phyloP scores from a whole-genome alignment of 345 rosid species.

The Linum usitatissimum region DNA sequence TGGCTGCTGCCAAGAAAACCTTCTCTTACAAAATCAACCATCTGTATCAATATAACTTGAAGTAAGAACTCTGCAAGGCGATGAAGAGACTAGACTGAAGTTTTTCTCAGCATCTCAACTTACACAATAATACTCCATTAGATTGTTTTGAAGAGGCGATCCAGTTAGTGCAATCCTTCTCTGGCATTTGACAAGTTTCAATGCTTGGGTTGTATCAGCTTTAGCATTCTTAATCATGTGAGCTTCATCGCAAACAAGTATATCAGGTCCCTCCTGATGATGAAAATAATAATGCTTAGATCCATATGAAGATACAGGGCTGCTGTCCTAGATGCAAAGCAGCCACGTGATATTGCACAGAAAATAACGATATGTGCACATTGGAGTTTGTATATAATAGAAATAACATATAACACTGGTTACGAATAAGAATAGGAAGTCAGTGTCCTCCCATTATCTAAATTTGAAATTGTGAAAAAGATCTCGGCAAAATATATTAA shows the following conservation, averaged over 20 bases:
- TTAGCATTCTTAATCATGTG: conserved; percentile 91
- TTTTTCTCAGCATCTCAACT: conserved; percentile 23
- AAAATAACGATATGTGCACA: not conserved
- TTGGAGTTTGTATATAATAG: not conserved
- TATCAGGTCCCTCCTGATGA: conserved; percentile 93
- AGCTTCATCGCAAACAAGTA: conserved; percentile 99
- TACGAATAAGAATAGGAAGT: not conserved
- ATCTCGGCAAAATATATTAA: no score
- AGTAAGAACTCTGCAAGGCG: conserved; percentile 8
- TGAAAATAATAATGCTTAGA: conserved; percentile 13
- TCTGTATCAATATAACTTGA: conserved; percentile 41
- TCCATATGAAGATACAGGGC: not conserved
- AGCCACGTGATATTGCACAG: not conserved
- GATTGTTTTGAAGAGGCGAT: conserved; percentile 98
- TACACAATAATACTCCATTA: conserved; percentile 99
- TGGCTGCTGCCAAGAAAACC: conserved; percentile 99
- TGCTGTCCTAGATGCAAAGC: conserved; percentile 3
- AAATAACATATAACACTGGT: not conserved
- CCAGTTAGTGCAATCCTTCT: conserved; percentile 98
- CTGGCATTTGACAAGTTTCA: conserved; percentile 94
- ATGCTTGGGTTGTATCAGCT: conserved; percentile 96
- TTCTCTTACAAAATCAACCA: conserved; percentile 99
- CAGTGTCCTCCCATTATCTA: not conserved
- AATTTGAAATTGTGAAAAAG: no score
- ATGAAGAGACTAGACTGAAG: not conserved